Percentiles rank a stretch among this genome's conserved stretches.
Evolutionary conservation across 768 basidiomycete genomes (phyloP).

Genomic region (Auricularia sp.): DNA sequence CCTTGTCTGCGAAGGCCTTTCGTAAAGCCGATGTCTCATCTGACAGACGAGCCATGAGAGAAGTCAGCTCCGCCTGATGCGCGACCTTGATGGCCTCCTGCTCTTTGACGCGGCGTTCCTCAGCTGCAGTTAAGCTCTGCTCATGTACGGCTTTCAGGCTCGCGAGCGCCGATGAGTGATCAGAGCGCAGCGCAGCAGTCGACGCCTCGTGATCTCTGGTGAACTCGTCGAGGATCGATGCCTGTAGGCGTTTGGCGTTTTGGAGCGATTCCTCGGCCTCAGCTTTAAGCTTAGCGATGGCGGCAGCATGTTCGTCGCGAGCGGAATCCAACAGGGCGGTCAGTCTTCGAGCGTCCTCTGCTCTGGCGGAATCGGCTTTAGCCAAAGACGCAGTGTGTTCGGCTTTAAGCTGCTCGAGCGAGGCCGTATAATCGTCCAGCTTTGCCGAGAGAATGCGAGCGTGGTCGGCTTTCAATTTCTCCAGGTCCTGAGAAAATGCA

Average conservation of each 20-base stretch:
- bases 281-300: constrained; percentile 8
- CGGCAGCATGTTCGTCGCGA: constrained; percentile 7
- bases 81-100: constrained; percentile 33
- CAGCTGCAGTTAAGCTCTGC: background rate
- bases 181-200: constrained; percentile 3
- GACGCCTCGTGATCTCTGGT: constrained; percentile 2
- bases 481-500: constrained; percentile 53
- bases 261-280: constrained; percentile 6
- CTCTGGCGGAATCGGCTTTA: background rate
- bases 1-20: background rate
- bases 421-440: constrained; percentile 45
- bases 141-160: constrained; percentile 3
- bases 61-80: constrained; percentile 31
- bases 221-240: constrained; percentile 1
- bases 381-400: constrained; percentile 19
- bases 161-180: constrained; percentile 8
- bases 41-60: constrained; percentile 27
- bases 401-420: constrained; percentile 21
- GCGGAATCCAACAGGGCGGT: background rate
- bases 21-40: background rate
- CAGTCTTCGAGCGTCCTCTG: background rate
- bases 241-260: background rate
- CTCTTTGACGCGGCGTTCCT: background rate
- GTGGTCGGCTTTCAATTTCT: constrained; percentile 57
- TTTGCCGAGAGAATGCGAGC: constrained; percentile 39